Evolutionary conservation across 2,329 filamentous ascomycete species (phyloP), one percentile per base, ranked within the genome.

Genomic region (Xylariaceae sp.): DNA sequence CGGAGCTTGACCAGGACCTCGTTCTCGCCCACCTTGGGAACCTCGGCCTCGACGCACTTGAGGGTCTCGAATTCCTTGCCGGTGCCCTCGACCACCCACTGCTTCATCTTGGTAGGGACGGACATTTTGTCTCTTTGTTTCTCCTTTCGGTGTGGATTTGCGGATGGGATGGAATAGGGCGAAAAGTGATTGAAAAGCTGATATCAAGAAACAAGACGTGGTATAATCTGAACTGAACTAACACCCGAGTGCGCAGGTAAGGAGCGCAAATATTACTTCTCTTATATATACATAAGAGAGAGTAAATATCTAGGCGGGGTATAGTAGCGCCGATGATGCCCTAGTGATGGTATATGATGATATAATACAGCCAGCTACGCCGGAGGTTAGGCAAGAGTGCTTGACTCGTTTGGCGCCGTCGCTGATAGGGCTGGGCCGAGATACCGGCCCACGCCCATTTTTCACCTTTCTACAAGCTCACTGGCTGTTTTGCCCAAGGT

Each of bases 1-100:
- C 66, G 62, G 17, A 76, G 68, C 60, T 82, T 83, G 50, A 89
- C 78, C 23, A 89, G 70, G 5, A 88, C 82, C 17, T 89, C 78
- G 45, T 75, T 74, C 38, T 87, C 82, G 32, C 83, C 83, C 1
- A 83, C 55, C 48, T 76, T 62, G 11, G 81, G 78, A 3, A 86
- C 54, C 1, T 70, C 53, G 0, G 63, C 69, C 33, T 78, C 69
- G 43, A 71, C 63, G 50, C 75, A 73, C 51, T 69, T 61, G 27
- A 88, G 68, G 29, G 67, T 68, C 32, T 84, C 76, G 52, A 86
- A 82, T 50, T 68, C 75, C 36, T 68, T 70, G 28, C 69, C 59
- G 2, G 48, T 64, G 48, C 69, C 69, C 23, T 64, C 61, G 30
- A 83, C 58, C 21, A 59, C 65, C 80, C 80, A 85, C 57, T 73